Evolutionary conservation across 176 grass and related monocot species (phyloP).

Genomic region (Oryza punctata): DNA sequence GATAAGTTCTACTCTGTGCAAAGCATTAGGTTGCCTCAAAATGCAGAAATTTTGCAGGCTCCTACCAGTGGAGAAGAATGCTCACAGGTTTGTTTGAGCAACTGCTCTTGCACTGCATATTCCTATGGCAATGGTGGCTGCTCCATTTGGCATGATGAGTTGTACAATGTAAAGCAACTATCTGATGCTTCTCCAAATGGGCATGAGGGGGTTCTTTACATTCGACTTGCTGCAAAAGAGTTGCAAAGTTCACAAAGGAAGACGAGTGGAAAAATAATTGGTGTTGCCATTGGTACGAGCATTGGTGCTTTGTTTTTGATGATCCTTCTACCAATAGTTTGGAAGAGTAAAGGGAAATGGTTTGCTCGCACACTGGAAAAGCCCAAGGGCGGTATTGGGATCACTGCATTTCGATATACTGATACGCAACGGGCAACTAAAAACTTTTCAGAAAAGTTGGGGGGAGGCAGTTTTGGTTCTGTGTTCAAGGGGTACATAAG

Average conservation of each 20-base stretch:
- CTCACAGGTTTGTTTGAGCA: conserved; percentile 37
- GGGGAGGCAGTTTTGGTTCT: conserved; percentile 58
- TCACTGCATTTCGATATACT: conserved; percentile 32
- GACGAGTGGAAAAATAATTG: not conserved
- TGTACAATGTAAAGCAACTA: conserved; percentile 46
- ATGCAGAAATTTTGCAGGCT: not conserved
- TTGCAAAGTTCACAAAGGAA: conserved; percentile 2
- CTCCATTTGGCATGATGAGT: conserved; percentile 43
- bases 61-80: conserved; percentile 36
- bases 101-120: conserved; percentile 62
- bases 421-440: conserved; percentile 46
- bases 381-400: conserved; percentile 8
- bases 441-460: conserved; percentile 56
- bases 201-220: conserved; percentile 38
- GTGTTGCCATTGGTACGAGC: conserved; percentile 7
- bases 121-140: conserved; percentile 33
- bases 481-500: conserved; percentile 50
- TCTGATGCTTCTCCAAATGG: not conserved
- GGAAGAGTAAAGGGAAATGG: conserved; percentile 10
- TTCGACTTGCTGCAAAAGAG: conserved; percentile 56
- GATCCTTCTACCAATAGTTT: not conserved
- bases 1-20: conserved; percentile 51
- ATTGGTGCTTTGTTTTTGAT: conserved; percentile 14
- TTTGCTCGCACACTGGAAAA: not conserved
- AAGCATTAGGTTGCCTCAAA: conserved; percentile 18